These are phyloP conservation scores for Mycena metata DNA, from an alignment of 768 basidiomycete genomes.

Conservation along the genomic window DNA sequence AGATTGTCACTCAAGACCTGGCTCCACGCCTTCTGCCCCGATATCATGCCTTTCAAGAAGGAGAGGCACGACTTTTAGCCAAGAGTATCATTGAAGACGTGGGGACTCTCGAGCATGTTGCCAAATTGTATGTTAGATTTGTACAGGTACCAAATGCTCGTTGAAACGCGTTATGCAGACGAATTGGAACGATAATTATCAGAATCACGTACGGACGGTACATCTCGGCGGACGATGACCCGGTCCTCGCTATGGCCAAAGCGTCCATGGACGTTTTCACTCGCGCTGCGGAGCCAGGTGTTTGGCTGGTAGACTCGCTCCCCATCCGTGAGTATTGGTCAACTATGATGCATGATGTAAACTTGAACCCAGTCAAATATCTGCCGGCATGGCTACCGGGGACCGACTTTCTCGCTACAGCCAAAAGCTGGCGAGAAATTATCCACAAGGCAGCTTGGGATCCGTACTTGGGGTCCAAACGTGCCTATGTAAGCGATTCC, in stretches of 20 bases:
- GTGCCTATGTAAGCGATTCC: no score
- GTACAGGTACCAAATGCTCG: no score
- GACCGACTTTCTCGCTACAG: not conserved
- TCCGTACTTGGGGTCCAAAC: no score
- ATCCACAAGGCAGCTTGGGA: conserved; percentile 3
- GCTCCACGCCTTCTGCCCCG: not conserved
- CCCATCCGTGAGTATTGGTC: not conserved
- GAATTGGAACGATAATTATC: conserved; percentile 7
- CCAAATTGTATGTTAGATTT: not conserved
- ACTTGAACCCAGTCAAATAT: conserved; percentile 15
- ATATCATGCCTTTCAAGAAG: conserved; percentile 8
- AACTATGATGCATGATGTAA: not conserved
- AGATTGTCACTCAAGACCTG: conserved; percentile 42
- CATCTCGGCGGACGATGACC: conserved; percentile 1
- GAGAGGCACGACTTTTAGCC: conserved; percentile 1
- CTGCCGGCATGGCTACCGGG: conserved; percentile 28
- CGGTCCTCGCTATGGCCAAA: not conserved
- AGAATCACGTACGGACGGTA: conserved; percentile 24
- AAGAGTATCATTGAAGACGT: not conserved
- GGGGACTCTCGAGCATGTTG: not conserved
- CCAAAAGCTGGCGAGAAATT: conserved; percentile 7
- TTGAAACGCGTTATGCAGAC: not conserved
- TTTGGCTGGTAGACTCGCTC: conserved; percentile 18
- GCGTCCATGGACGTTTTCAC: conserved; percentile 14
- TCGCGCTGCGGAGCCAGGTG: conserved; percentile 2